Conservation (phyloP, 2,329 filamentous ascomycete species). For the Verticillium albo-atrum region DNA sequence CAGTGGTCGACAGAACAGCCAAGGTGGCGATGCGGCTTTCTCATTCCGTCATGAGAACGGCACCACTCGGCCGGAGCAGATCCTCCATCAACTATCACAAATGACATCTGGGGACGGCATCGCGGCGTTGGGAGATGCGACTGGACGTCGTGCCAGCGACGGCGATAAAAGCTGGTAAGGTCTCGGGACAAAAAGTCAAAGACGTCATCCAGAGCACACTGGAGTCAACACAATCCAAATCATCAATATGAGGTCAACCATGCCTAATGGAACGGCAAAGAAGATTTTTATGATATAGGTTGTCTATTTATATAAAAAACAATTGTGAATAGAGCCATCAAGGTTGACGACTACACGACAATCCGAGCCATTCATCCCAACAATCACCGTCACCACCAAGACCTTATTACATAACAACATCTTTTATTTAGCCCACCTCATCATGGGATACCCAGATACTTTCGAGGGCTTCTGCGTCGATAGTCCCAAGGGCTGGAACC, state of each 20-base stretch:
- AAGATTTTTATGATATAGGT: too few species aligned
- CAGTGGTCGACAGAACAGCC: not conserved
- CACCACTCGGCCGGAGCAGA: not conserved
- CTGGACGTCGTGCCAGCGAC: not conserved
- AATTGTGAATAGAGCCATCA: not conserved
- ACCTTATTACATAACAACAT: not conserved
- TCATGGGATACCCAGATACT: constrained; percentile 39
- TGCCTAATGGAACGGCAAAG: too few species aligned
- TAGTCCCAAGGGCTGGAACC: constrained; percentile 35
- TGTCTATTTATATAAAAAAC: not conserved
- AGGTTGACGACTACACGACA: not conserved
- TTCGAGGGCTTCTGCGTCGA: constrained; percentile 39
- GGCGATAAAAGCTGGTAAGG: too few species aligned
- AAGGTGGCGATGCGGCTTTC: not conserved
- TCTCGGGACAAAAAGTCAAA: too few species aligned
- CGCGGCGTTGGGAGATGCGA: not conserved
- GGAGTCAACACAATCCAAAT: too few species aligned
- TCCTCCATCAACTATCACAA: not conserved
- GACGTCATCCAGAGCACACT: too few species aligned
- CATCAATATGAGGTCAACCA: too few species aligned
- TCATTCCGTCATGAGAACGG: not conserved
- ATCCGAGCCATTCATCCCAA: too few species aligned
- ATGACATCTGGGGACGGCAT: not conserved
- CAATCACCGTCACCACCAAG: not conserved
- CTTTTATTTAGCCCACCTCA: constrained; percentile 4